Conservation (phyloP, 2,329 filamentous ascomycete species). For the Ceratocystiopsis minuta region DNA sequence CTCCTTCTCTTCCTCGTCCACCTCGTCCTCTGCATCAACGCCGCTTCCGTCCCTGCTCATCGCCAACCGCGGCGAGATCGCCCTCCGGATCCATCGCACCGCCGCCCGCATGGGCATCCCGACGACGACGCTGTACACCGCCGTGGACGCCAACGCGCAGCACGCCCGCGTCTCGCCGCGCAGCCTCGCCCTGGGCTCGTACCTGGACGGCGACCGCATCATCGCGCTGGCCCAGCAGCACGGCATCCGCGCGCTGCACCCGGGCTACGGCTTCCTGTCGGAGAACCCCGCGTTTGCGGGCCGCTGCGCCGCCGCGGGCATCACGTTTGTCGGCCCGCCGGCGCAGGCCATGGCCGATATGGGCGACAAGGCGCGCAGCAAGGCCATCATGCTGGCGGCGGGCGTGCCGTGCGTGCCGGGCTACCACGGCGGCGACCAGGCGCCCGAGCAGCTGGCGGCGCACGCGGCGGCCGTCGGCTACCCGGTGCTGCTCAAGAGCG, state of each 20-base stretch:
- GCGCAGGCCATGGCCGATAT: constrained; percentile 68
- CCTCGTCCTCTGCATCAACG: constrained; percentile 11
- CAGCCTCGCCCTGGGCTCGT: constrained; percentile 70
- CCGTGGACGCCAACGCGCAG: constrained; percentile 72
- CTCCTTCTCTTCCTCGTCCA: constrained; percentile 11
- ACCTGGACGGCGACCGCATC: constrained; percentile 86
- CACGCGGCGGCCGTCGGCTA: constrained; percentile 56
- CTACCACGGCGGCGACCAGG: constrained; percentile 79
- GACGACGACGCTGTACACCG: constrained; percentile 88
- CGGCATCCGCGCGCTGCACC: constrained; percentile 81
- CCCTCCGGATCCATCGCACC: constrained; percentile 77
- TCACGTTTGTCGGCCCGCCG: constrained; percentile 89
- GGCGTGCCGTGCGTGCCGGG: constrained; percentile 92
- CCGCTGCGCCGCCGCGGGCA: constrained; percentile 72
- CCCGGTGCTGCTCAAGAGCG: constrained; percentile 63
- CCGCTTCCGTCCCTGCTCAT: constrained; percentile 58
- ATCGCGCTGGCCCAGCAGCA: constrained; percentile 73
- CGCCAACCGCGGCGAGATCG: constrained; percentile 93
- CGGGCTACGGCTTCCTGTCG: constrained; percentile 87
- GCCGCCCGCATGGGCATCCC: constrained; percentile 76
- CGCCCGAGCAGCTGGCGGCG: constrained; percentile 32
- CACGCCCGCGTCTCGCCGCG: constrained; percentile 75
- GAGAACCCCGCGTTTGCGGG: constrained; percentile 86
- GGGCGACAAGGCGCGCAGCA: constrained; percentile 85
- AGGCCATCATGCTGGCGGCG: constrained; percentile 92